Base-by-base conservation (phyloP, 805 yeast species). In the Tetrapisispora nanseiensis region DNA sequence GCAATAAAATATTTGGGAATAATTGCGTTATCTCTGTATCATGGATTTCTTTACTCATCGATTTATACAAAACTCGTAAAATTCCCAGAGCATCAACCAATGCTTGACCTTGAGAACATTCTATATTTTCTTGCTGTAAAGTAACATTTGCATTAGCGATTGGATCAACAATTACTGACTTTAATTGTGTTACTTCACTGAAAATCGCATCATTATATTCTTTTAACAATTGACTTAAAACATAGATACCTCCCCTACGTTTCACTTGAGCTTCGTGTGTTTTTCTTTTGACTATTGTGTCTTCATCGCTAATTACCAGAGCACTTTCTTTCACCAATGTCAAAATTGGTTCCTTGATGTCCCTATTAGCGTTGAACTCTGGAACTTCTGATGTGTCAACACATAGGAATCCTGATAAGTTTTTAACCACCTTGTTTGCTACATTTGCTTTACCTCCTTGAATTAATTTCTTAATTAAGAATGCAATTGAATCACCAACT, bases 371-470 rank as follows among this genome's bases (percentile, higher is more conserved):
- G 13, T 70, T 69, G 56, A 86, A 92, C 54, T 86, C 97, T 2
- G 98, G 98, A 26, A 90, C 96, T 57, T 89, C 97, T 3, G 92
- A 76, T 0, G 96, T 86, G 58, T 90, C 98, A 26, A 89, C 96
- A 65, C 98, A 92, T 40, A 92, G 58, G 57, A 90, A 90, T 0
- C 90, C 95, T 65, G 95, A 85, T 43, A 94, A 66, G 56, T 92
- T 92, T 59, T 86, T 90, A 34, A 86, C 76, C 49, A 94, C 82
- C 58, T 92, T 92, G 51, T 86, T 94, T 2, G 90, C 78, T 1
- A 90, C 92, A 29, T 78, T 79, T n/a, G 57, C 59, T 55, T 87
- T 86, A 8, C 75, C 77, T 4, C 63, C 64, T 1, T 57, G 57
- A 28, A 76, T 69, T 42, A 94, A 72, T 47, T 74, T 73, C n/a